Base-by-base conservation (phyloP, 1,139 yeast genomes). In the Suhomyces taliae region DNA sequence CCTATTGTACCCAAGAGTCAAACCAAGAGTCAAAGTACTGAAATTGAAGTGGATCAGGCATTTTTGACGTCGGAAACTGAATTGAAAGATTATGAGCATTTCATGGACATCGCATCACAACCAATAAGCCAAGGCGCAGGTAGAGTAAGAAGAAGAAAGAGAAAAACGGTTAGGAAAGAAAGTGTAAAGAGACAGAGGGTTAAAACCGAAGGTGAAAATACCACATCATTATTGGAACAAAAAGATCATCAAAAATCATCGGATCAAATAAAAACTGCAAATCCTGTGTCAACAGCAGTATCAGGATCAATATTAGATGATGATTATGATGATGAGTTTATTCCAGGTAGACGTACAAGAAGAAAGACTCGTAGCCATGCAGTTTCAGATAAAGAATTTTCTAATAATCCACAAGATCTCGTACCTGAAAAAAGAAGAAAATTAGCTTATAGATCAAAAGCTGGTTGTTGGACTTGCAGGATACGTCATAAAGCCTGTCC, bases 401-500 rank as follows among this genome's bases (percentile, higher is more conserved):
- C 11, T 12, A 6, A 1, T 10, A 31, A 7, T 8, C 9, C 34
- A 7, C 29, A 33, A 14, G 27, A 31, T 10, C n/a, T 8, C 7
- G 24, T 26, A 9, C 40, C n/a, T 3, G 44, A 44, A 6, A 53
- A 53, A 39, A 53, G 53, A 38, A 44, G 55, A 11, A 43, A 38
- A n/a, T 40, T 49, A 40, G 53, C 48, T 3, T 69, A 76, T 10
- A 66, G 85, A 47, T 81, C 85, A 1, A 78, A 78, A 52, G 71
- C 67, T 35, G 89, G 89, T 0, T 83, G 89, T 56, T 83, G 88
- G 88, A 83, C 85, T 6, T 83, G 89, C 58, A 61, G 89, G 49
- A 65, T 83, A 26, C 74, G 90, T 41, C 82, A 83, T 57, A 83
- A 83, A 58, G 76, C 83, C 49, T 83, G 90, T 55, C 74, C 85